A percentile compares a stretch with the other conserved stretches of the same genome.
Evolutionary conservation across 2,329 filamentous ascomycete genomes (phyloP).

Genomic region (Rachicladosporium sp.): DNA sequence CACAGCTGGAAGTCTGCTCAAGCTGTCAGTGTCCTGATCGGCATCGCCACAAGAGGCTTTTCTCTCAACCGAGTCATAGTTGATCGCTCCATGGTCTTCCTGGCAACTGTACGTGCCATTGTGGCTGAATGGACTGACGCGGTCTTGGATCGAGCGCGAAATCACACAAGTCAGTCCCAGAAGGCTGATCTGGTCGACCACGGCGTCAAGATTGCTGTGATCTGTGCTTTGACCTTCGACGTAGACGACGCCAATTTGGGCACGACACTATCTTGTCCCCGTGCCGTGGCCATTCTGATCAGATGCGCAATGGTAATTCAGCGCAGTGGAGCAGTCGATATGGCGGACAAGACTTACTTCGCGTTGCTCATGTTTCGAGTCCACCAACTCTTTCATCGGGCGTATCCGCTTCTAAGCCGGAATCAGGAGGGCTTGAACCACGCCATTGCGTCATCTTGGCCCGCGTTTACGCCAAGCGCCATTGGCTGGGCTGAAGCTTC

Average conservation of each 20-base stretch:
- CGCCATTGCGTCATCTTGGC: constrained; percentile 28
- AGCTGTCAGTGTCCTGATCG: constrained; percentile 11
- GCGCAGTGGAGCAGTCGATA: constrained; percentile 4
- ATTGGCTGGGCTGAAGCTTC: constrained; percentile 6
- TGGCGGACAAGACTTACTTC: not conserved
- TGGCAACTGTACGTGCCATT: constrained; percentile 32
- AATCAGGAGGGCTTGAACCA: constrained; percentile 8
- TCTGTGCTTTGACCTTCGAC: constrained; percentile 41
- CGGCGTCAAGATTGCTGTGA: constrained; percentile 42
- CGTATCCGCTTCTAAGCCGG: constrained; percentile 5
- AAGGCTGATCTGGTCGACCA: constrained; percentile 18
- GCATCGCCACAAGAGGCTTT: constrained; percentile 12
- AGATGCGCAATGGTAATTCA: constrained; percentile 12
- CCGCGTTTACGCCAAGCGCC: constrained; percentile 17
- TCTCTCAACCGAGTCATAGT: constrained; percentile 7
- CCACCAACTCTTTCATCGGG: constrained; percentile 11
- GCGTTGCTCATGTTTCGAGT: constrained; percentile 3
- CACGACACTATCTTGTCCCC: constrained; percentile 7
- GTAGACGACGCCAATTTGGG: constrained; percentile 11
- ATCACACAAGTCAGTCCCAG: constrained; percentile 25
- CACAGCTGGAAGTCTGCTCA: constrained; percentile 19
- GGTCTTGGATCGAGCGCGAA: constrained; percentile 35
- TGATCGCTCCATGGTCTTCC: constrained; percentile 6
- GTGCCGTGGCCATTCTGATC: constrained; percentile 10
- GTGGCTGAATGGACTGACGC: constrained; percentile 39